Evolutionary conservation across 441 rosid species (phyloP).

Genomic region (Euphorbia celastroides): DNA sequence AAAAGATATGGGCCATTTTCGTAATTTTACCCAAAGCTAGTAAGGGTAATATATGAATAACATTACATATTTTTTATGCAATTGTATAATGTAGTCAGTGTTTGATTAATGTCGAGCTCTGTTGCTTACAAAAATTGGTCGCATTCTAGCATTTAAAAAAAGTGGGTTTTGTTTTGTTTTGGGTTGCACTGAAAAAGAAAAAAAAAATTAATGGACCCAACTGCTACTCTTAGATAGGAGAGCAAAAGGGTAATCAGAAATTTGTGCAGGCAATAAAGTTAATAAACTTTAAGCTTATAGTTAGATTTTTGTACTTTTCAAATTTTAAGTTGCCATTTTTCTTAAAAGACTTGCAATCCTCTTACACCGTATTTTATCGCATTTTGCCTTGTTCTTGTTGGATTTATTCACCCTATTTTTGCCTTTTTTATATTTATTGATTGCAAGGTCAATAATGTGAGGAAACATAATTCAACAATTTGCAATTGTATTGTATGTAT

Average conservation of each 20-base stretch:
- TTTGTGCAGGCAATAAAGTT: constrained; percentile 19
- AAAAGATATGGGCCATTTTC: neutral
- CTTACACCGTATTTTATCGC: constrained; percentile 17
- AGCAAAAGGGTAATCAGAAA: constrained; percentile 9
- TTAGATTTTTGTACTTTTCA: constrained; percentile 21
- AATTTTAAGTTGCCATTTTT: constrained; percentile 4
- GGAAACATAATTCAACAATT: neutral
- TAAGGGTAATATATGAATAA: neutral
- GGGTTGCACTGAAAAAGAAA: constrained; percentile 8
- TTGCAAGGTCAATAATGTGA: neutral
- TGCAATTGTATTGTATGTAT: neutral
- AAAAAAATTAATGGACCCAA: neutral
- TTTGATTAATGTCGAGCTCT: no score
- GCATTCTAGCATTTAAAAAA: neutral
- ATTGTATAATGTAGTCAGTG: neutral
- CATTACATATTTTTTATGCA: no score
- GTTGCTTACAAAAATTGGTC: neutral
- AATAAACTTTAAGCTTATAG: constrained; percentile 14
- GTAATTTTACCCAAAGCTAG: neutral
- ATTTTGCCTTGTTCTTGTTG: constrained; percentile 28
- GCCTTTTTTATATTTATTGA: constrained; percentile 6
- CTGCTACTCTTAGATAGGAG: neutral
- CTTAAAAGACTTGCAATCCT: constrained; percentile 8
- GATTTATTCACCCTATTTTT: constrained; percentile 14
- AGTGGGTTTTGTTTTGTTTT: constrained; percentile 22